phyloP scores from a whole-genome alignment of 2,329 filamentous ascomycete species.

The Diaporthe sp. region DNA sequence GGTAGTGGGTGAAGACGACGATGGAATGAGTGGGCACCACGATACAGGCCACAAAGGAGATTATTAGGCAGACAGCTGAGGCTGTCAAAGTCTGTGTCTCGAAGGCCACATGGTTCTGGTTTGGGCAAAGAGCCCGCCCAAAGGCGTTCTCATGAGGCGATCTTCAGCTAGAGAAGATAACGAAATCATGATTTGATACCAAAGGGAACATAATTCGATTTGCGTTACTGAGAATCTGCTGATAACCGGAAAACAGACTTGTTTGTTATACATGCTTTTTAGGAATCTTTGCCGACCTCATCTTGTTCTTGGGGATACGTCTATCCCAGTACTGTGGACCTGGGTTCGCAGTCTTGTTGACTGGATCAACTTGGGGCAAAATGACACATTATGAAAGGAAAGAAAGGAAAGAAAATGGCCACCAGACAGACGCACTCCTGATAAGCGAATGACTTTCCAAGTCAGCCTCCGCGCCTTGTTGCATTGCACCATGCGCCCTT shows the following conservation, averaged over 20 bases:
- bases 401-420: background rate
- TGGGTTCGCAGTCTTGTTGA: slow-evolving; percentile 6
- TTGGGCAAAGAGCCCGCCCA: background rate
- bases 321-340: slow-evolving; percentile 28
- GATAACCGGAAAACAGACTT: background rate
- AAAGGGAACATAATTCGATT: background rate
- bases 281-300: background rate
- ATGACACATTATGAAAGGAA: background rate
- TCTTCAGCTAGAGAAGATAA: slow-evolving; percentile 15
- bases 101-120: background rate
- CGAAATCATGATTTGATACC: slow-evolving; percentile 16
- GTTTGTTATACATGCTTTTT: slow-evolving; percentile 9
- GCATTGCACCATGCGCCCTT: background rate
- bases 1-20: background rate
- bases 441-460: background rate
- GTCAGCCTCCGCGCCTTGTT: background rate
- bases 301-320: background rate
- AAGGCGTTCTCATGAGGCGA: background rate
- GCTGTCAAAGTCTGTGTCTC: background rate
- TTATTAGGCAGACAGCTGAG: background rate
- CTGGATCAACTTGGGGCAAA: background rate
- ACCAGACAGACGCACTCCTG: background rate
- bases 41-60: background rate
- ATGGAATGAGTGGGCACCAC: too few relatives aligned
- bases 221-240: slow-evolving; percentile 1